Percentiles rank a stretch among this genome's conserved stretches.
phyloP scores from a whole-genome alignment of 2,329 filamentous ascomycete genomes.

The Sphaerulina populicola region DNA sequence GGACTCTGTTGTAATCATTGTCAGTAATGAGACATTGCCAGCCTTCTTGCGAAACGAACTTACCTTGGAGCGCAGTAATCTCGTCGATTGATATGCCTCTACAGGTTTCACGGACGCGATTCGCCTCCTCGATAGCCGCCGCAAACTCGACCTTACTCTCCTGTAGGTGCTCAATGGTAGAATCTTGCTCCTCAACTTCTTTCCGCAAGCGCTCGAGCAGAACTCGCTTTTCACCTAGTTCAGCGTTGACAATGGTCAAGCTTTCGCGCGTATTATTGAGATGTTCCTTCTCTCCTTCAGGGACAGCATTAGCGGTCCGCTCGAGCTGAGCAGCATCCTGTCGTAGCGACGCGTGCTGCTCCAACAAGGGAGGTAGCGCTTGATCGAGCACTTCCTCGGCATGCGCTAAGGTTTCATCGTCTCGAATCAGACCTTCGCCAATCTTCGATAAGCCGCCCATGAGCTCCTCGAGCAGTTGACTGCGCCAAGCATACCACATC shows the following conservation, averaged over 20 bases:
- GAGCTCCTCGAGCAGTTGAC: slow-evolving; percentile 74
- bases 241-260: slow-evolving; percentile 55
- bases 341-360: slow-evolving; percentile 54
- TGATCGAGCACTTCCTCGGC: slow-evolving; percentile 61
- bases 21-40: not conserved
- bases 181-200: slow-evolving; percentile 60
- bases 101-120: slow-evolving; percentile 76
- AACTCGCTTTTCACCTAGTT: slow-evolving; percentile 61
- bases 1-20: slow-evolving; percentile 47
- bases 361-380: slow-evolving; percentile 56
- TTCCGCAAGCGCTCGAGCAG: slow-evolving; percentile 58
- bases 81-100: slow-evolving; percentile 81
- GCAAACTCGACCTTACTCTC: slow-evolving; percentile 61
- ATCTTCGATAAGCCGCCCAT: slow-evolving; percentile 72
- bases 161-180: slow-evolving; percentile 53
- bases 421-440: slow-evolving; percentile 64
- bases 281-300: slow-evolving; percentile 72
- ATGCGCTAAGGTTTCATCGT: slow-evolving; percentile 58
- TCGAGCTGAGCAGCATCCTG: slow-evolving; percentile 57
- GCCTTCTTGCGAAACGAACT: slow-evolving; percentile 20
- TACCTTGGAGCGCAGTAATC: slow-evolving; percentile 70
- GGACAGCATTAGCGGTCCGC: slow-evolving; percentile 63
- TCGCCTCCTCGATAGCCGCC: slow-evolving; percentile 70
- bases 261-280: slow-evolving; percentile 64
- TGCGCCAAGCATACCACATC: slow-evolving; percentile 97